phyloP scores from a whole-genome alignment of 306 rosid genomes.

The Castanea sativa region DNA sequence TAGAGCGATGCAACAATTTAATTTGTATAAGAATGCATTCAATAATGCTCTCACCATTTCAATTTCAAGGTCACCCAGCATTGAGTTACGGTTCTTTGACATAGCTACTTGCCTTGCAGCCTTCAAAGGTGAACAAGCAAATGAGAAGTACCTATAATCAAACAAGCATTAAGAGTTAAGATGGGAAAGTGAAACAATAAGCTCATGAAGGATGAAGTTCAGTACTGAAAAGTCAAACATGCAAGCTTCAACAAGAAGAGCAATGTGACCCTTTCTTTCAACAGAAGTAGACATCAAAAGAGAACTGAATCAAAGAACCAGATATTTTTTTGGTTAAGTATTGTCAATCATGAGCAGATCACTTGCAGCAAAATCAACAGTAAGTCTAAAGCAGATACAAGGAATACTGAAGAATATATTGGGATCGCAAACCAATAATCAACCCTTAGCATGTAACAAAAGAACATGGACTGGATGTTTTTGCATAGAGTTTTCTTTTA shows the following conservation, averaged over 20 bases:
- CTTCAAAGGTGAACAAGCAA: slow-evolving; percentile 40
- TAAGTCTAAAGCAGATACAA: not conserved
- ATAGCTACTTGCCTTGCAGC: slow-evolving; percentile 35
- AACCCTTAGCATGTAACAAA: not conserved
- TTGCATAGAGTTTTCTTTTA: not conserved
- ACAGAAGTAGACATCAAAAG: not conserved
- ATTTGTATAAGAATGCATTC: slow-evolving; percentile 13
- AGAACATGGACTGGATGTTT: not conserved
- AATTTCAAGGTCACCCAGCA: slow-evolving; percentile 56
- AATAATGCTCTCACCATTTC: slow-evolving; percentile 53
- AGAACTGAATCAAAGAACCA: not conserved
- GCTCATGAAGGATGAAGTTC: not conserved
- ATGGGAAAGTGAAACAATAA: not conserved
- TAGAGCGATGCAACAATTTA: not conserved
- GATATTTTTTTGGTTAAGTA: not conserved
- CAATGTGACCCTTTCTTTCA: not conserved
- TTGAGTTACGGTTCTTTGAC: slow-evolving; percentile 34
- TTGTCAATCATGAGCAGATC: not conserved
- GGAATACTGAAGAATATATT: not conserved
- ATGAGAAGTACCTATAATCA: slow-evolving; percentile 32
- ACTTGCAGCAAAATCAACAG: not conserved
- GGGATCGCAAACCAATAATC: not conserved
- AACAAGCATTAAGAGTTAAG: slow-evolving; percentile 3
- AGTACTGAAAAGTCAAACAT: not conserved
- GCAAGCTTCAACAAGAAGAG: not conserved